Conservation (phyloP, 805 yeast genomes). For the Cyberlindnera maclurae region DNA sequence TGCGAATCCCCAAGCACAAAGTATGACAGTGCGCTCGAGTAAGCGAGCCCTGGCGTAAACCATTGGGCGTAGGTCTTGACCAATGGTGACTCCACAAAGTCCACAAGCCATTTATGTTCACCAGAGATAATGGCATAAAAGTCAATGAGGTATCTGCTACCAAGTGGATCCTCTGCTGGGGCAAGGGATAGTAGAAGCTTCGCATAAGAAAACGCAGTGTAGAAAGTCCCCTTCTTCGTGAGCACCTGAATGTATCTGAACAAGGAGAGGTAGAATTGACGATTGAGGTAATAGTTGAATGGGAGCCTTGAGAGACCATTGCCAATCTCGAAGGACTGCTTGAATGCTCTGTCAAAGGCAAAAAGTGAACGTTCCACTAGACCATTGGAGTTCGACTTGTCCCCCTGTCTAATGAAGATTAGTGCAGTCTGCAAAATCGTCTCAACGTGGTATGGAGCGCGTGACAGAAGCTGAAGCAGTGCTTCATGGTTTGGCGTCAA, state of each 20-base stretch:
- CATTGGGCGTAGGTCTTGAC: constrained; percentile 53
- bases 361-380: constrained; percentile 71
- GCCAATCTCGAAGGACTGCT: constrained; percentile 49
- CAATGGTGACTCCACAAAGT: constrained; percentile 50
- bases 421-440: constrained; percentile 74
- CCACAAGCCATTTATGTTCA: constrained; percentile 55
- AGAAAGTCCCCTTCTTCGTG: constrained; percentile 70
- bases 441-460: constrained; percentile 68
- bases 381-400: constrained; percentile 60
- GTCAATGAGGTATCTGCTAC: constrained; percentile 78
- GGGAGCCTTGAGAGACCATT: constrained; percentile 59
- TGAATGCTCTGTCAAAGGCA: constrained; percentile 70
- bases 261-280: constrained; percentile 68
- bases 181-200: constrained; percentile 61
- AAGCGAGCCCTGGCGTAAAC: constrained; percentile 67
- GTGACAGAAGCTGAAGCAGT: constrained; percentile 45
- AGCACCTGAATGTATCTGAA: constrained; percentile 66
- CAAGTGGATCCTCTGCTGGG: constrained; percentile 79
- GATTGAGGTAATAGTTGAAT: constrained; percentile 63
- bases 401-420: constrained; percentile 71
- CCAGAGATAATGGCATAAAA: constrained; percentile 62
- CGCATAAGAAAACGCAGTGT: constrained; percentile 71
- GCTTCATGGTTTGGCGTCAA: constrained; percentile 77
- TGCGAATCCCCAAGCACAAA: constrained; percentile 33
- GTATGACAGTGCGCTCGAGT: constrained; percentile 60